phyloP scores from a whole-genome alignment of 805 yeast species.

The Yarrowia divulgata region DNA sequence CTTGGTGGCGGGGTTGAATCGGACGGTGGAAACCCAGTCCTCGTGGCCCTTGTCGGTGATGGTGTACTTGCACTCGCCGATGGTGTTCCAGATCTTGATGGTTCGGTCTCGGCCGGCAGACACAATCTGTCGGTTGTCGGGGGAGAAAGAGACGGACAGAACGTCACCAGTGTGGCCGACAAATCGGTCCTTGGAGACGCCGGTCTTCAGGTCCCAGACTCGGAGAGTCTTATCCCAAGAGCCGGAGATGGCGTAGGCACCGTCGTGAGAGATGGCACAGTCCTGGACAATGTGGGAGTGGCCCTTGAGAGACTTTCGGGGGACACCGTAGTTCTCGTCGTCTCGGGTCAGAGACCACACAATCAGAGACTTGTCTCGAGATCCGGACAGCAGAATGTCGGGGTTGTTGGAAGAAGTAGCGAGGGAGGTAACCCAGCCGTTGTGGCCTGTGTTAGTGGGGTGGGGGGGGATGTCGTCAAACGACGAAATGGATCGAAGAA shows the following conservation, averaged over 20 bases:
- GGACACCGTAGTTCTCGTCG: constrained; percentile 96
- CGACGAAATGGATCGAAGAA: neutral
- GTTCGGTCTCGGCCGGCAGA: constrained; percentile 99
- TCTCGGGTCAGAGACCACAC: constrained; percentile 98
- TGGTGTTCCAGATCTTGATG: constrained; percentile 98
- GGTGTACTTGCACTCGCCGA: constrained; percentile 95
- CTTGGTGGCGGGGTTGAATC: constrained; percentile 80
- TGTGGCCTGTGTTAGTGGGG: constrained; percentile 60
- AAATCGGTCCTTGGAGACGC: constrained; percentile 92
- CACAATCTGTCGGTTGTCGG: constrained; percentile 96
- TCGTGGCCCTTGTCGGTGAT: constrained; percentile 81
- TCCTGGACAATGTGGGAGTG: constrained; percentile 99
- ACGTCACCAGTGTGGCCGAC: constrained; percentile 99
- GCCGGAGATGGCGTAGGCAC: constrained; percentile 96
- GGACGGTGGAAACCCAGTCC: constrained; percentile 99
- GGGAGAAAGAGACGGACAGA: constrained; percentile 93
- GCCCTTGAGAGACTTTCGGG: constrained; percentile 96
- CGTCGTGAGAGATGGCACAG: constrained; percentile 96
- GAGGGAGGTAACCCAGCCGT: constrained; percentile 97
- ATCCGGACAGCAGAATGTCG: constrained; percentile 96
- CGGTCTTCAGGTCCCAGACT: constrained; percentile 96
- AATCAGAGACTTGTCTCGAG: constrained; percentile 98
- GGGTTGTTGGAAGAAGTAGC: constrained; percentile 99
- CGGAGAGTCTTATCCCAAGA: constrained; percentile 99
- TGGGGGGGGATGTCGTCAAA: neutral